Evolutionary conservation across 352 stramenopile species (phyloP).

Genomic region (Discostella stelligera): DNA sequence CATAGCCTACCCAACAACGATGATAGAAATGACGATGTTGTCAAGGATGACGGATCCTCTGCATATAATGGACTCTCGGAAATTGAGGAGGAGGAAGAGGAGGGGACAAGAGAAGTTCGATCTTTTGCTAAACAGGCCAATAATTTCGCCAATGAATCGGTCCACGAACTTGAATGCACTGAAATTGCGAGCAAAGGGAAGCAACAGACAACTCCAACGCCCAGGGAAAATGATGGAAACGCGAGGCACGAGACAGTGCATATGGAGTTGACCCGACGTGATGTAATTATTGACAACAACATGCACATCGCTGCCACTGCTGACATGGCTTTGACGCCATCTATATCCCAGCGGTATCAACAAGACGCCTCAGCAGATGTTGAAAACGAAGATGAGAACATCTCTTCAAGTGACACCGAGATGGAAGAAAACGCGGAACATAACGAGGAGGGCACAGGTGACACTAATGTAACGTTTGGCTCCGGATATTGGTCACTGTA

Average conservation of each 20-base stretch:
- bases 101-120: neutral
- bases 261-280: neutral
- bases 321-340: neutral
- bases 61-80: conserved; percentile 10
- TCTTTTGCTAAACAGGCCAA: neutral
- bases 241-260: neutral
- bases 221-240: too few species aligned
- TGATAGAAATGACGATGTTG: neutral
- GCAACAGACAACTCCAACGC: too few species aligned
- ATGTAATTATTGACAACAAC: neutral
- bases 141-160: neutral
- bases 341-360: neutral
- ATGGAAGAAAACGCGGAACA: conserved; percentile 15
- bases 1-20: neutral
- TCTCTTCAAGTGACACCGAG: neutral
- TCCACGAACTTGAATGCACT: too few species aligned
- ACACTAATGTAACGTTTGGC: conserved; percentile 27
- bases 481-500: conserved; percentile 43
- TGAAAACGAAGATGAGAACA: conserved; percentile 7
- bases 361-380: neutral
- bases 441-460: conserved; percentile 13
- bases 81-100: conserved; percentile 5
- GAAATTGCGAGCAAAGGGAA: neutral
- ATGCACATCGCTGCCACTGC: neutral
- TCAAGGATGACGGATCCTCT: conserved; percentile 2